Conservation (phyloP, 768 basidiomycete species). For the Zangia roseola region DNA sequence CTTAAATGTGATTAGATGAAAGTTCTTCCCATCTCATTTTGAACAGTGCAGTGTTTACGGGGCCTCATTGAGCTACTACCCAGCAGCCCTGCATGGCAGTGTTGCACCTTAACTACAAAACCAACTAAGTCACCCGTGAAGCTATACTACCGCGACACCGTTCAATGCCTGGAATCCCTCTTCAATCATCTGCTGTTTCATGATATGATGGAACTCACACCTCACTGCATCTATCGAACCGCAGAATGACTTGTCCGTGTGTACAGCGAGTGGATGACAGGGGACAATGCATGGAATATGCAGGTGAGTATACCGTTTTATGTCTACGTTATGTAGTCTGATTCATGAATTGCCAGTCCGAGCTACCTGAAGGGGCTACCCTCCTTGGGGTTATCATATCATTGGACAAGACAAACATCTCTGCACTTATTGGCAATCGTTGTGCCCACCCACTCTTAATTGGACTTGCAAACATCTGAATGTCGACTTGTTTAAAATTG, state of each 20-base stretch:
- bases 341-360: too few species aligned
- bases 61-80: neutral
- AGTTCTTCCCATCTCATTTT: neutral
- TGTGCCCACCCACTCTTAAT: too few species aligned
- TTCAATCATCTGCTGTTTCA: neutral
- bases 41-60: neutral
- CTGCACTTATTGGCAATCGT: too few species aligned
- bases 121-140: neutral
- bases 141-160: neutral
- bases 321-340: too few species aligned
- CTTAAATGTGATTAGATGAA: neutral
- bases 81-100: neutral
- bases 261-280: neutral
- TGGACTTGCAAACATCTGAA: too few species aligned
- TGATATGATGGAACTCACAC: neutral
- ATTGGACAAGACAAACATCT: too few species aligned
- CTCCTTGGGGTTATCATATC: too few species aligned
- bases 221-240: neutral
- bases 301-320: too few species aligned
- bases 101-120: neutral
- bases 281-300: neutral
- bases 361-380: too few species aligned
- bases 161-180: neutral
- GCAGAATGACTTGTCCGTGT: neutral
- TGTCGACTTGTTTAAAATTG: too few species aligned